Base-by-base conservation (phyloP, 139 green algal species). In the Raphidocelis subcapitata region DNA sequence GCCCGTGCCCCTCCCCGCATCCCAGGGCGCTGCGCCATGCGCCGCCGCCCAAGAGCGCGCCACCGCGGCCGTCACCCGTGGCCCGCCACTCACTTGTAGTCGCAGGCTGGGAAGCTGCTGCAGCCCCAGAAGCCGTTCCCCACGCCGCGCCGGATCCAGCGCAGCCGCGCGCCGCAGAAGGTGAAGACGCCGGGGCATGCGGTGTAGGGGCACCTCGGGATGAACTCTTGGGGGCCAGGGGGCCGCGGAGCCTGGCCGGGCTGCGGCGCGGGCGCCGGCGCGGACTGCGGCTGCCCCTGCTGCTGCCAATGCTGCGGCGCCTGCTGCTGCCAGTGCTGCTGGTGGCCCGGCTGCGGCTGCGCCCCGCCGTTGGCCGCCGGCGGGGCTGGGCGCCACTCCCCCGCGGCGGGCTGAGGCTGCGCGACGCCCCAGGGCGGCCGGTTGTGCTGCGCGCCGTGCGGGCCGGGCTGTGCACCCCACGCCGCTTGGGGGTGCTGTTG, bases 111-210 rank as follows among this genome's bases (percentile, higher is more conserved):
- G 29, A 23, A 72, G 5, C 24, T 41, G 35, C 29, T 62, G 71
- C 71, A 81, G 26, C 21, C 66, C 66, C 69, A 83, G 69, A 74
- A 76, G 57, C 64, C 69, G 14, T 49, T 37, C 5, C 26, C 26
- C 16, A 3, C 56, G n/a, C 62, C 32, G 35, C 32, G 23, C 29
- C 12, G 35, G 32, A 68, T 35, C 57, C 49, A 65, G 26, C 37
- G 36, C 65, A 80, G 36, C 28, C 26, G 5, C 10, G 62, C 72
- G 37, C 46, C 59, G 31, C 59, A 75, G 23, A 44, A 36, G 32
- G 21, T 73, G 44, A 74, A 75, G 31, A 75, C 61, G 5, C 67
- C 67, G 15, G 74, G 74, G 41, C 74, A 76, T 33, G 46, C 59
- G 18, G 55, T 54, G 55, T 79, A 79, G 2, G 73, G 73, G 62